Percentiles rank a stretch among this genome's conserved stretches.
Evolutionary conservation across 1,284 basidiomycete species (phyloP).

Genomic region (Trametes polyzona): DNA sequence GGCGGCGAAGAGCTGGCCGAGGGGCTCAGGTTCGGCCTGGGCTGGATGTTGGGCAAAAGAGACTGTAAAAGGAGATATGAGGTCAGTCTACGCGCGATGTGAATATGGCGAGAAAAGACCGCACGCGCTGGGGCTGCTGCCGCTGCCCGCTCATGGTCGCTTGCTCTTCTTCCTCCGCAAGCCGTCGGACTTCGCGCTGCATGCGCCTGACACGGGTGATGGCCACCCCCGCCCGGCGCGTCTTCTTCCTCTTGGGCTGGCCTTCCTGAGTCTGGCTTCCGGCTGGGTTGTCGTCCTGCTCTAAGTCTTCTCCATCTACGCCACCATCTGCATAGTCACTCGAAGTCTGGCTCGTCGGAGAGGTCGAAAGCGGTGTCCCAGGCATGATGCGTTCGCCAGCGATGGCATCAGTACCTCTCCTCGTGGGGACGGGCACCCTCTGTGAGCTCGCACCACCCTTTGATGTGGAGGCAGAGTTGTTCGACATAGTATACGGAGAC

Average conservation of each 20-base stretch:
- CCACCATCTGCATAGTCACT: constrained; percentile 13
- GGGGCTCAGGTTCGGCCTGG: constrained; percentile 6
- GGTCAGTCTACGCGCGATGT: neutral
- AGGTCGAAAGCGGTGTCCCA: constrained; percentile 18
- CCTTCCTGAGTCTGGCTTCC: constrained; percentile 16
- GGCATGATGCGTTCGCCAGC: constrained; percentile 21
- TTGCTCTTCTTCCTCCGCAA: constrained; percentile 25
- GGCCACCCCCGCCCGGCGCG: constrained; percentile 21
- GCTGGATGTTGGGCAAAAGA: constrained; percentile 10
- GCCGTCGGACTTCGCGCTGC: constrained; percentile 25
- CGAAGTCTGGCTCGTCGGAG: constrained; percentile 16
- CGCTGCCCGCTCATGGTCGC: constrained; percentile 5
- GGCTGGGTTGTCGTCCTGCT: constrained; percentile 9
- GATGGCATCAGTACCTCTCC: constrained; percentile 21
- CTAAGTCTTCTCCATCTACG: constrained; percentile 21
- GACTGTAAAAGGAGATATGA: constrained; percentile 9
- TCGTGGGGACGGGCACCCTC: constrained; percentile 20
- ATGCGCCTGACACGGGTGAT: constrained; percentile 24
- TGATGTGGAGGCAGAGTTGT: constrained; percentile 17
- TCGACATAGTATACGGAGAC: constrained; percentile 15
- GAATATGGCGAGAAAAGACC: constrained; percentile 6
- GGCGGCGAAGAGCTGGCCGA: neutral
- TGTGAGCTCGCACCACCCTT: constrained; percentile 15
- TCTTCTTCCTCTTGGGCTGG: constrained; percentile 27
- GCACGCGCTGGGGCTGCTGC: constrained; percentile 20